Percentiles rank a stretch among this genome's conserved stretches.
These are phyloP conservation scores for Lasiodiplodia citricola DNA, from an alignment of 2,329 filamentous ascomycete species.

Conservation along the genomic window DNA sequence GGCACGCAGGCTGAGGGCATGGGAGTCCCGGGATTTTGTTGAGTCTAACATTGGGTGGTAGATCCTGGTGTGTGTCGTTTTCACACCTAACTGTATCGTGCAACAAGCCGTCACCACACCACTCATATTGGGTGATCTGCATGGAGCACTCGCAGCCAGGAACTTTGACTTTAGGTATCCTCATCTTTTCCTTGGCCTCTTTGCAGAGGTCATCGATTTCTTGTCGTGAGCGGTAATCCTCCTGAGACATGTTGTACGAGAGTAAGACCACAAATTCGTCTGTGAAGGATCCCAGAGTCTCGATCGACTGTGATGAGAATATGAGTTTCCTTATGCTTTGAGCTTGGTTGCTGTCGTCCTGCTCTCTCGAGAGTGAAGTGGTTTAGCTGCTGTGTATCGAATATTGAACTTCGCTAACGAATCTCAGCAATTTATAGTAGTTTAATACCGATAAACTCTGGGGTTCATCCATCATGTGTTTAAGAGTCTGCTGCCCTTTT, in stretches of 20 bases:
- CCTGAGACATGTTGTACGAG: background rate
- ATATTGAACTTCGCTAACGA: background rate
- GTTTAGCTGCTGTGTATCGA: background rate
- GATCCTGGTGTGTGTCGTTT: no score
- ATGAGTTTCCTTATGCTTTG: background rate
- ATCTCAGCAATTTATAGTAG: background rate
- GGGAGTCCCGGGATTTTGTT: no score
- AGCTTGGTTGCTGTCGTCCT: background rate
- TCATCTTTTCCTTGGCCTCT: no score
- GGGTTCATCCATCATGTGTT: background rate
- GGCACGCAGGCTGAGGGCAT: no score
- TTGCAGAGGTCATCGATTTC: no score
- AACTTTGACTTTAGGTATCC: no score
- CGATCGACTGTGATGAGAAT: background rate
- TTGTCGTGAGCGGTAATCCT: no score
- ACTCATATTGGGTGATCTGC: no score
- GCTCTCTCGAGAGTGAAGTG: background rate
- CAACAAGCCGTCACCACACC: no score
- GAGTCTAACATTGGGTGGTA: no score
- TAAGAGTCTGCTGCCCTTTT: background rate
- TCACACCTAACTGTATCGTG: no score
- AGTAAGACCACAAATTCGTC: background rate
- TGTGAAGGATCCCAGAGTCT: background rate
- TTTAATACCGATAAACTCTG: background rate
- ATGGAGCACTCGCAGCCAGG: no score